A percentile compares a stretch with the other conserved stretches of the same genome.
phyloP scores from a whole-genome alignment of 163 green algal species.

The Prototheca wickerhamii region DNA sequence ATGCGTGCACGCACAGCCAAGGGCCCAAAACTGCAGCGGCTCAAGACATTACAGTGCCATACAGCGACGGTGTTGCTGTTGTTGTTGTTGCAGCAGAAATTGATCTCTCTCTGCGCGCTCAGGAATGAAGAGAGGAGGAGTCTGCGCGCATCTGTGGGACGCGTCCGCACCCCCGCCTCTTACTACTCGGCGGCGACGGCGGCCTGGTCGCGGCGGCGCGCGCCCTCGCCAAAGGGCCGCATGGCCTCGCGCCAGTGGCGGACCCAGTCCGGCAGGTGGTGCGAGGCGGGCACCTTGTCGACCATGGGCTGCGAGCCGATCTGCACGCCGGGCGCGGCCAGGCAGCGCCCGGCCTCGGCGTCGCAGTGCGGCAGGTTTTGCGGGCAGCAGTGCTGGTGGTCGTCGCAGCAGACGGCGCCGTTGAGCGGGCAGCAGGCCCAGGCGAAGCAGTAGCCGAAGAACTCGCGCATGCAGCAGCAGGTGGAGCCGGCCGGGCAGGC shows the following conservation, averaged over 20 bases:
- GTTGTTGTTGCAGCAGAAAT: too few species aligned
- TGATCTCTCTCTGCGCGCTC: too few species aligned
- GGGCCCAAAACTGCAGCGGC: too few species aligned
- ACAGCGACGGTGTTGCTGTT: too few species aligned
- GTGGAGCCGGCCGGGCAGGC: constrained; percentile 49
- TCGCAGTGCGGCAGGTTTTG: constrained; percentile 70
- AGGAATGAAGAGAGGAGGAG: too few species aligned
- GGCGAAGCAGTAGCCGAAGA: constrained; percentile 56
- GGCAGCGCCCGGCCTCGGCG: constrained; percentile 58
- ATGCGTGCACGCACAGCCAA: too few species aligned
- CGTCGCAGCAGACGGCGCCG: constrained; percentile 73
- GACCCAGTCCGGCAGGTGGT: background rate
- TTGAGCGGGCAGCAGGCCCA: constrained; percentile 81
- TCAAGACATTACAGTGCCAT: too few species aligned
- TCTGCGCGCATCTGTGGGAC: too few species aligned
- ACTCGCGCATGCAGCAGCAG: constrained; percentile 64
- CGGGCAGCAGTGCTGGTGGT: constrained; percentile 81
- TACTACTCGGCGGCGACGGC: too few species aligned
- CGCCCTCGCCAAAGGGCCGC: constrained; percentile 8
- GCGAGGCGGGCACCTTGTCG: constrained; percentile 8
- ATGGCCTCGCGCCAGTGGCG: background rate
- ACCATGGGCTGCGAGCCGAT: constrained; percentile 10
- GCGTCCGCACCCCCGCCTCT: background rate
- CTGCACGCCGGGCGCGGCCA: constrained; percentile 23
- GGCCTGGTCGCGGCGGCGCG: background rate